Conservation (phyloP, 345 rosid species). For the Microcos paniculata region DNA sequence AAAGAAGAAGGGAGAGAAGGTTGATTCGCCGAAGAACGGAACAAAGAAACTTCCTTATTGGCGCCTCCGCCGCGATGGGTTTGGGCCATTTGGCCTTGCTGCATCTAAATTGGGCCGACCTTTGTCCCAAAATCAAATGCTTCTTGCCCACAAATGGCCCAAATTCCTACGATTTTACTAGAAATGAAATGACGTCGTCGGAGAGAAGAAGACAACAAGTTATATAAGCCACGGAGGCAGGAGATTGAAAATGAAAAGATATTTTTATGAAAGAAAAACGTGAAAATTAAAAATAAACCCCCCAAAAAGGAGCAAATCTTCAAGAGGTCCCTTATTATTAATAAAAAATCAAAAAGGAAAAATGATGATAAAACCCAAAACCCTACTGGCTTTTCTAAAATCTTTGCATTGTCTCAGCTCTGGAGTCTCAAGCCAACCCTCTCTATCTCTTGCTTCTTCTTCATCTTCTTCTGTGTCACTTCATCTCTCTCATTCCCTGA, state of each 20-base stretch:
- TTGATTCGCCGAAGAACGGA: too few relatives aligned
- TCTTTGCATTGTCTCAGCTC: not conserved
- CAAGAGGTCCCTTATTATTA: not conserved
- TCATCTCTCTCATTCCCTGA: conserved; percentile 15
- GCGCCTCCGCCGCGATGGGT: not conserved
- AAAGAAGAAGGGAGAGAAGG: not conserved
- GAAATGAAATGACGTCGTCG: not conserved
- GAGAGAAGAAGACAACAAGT: not conserved
- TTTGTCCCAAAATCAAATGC: too few relatives aligned
- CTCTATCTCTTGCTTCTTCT: conserved; percentile 8
- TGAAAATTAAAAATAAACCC: not conserved
- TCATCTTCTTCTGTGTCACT: conserved; percentile 16
- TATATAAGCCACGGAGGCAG: not conserved
- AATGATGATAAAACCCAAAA: conserved; percentile 60
- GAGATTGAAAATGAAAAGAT: not conserved
- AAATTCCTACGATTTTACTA: not conserved
- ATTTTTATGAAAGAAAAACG: not conserved
- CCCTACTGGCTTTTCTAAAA: conserved; percentile 36
- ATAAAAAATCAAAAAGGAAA: not conserved
- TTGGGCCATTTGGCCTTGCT: not conserved
- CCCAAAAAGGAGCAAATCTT: not conserved
- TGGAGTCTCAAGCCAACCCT: conserved; percentile 16
- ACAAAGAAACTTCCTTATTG: too few relatives aligned
- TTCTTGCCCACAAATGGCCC: not conserved
- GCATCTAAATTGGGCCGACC: not conserved